Evolutionary conservation across 2,329 filamentous ascomycete genomes (phyloP), one percentile per base, ranked within the genome.

Genomic region (Diplodia scrobiculata): DNA sequence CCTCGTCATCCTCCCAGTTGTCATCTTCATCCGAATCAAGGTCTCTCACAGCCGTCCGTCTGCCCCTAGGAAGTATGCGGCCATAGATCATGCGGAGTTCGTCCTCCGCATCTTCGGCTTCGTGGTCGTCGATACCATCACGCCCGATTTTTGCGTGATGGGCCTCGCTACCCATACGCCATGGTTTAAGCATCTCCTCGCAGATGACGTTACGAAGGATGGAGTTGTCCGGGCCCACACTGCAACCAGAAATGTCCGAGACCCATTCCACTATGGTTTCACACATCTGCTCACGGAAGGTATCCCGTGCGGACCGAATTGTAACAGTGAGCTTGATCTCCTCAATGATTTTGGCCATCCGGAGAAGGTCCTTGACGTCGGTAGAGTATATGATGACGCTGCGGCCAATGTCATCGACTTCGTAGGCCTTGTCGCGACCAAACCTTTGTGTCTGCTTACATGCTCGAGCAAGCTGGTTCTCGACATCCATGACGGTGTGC

Each of bases 221-320:
- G 67, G 91, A 84, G 68, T 88, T 86, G 73, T 99, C 92, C 36
- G 87, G 83, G 1, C 91, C 92, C 54, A 97, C 90, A 63, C 87
- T 90, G 77, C 93, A 97, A 34, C 92, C 92, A 7, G 92, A 87
- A 72, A 99, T 96, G 77, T 99, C 96, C 63, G 89, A 86, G 21
- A 99, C 84, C 96, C 96, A 99, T 72, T 97, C 93, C 64, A 99
- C 90, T 68, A 99, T 94, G 17, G 92, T 92, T n/a, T 91, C 92
- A 72, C 93, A 97, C 96, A 99, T 99, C 76, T 98, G 91, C 76
- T 99, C 95, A 67, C 95, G 86, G 79, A 98, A 99, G 0, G 92
- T 98, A 78, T 99, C 95, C 71, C 96, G 86, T 5, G 95, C 88
- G 10, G 94, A 97, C 52, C 95, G 87, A 68, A 99, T 92, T 0